These are phyloP conservation scores for Cystobasidium tubakii DNA, from an alignment of 768 basidiomycete species.

Conservation along the genomic window DNA sequence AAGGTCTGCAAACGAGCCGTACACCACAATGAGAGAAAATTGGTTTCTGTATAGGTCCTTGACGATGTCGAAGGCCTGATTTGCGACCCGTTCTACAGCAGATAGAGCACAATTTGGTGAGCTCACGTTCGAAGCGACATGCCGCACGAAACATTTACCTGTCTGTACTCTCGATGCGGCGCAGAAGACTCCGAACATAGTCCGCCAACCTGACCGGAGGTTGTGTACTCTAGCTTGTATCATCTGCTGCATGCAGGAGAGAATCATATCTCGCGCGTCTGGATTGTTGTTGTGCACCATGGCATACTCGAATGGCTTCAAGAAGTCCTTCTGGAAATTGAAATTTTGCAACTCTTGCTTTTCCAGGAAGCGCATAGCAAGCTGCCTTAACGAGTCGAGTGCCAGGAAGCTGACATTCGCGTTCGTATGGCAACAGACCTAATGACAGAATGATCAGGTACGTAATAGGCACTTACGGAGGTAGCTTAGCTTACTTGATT, in stretches of 20 bases:
- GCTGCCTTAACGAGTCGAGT: slow-evolving; percentile 86
- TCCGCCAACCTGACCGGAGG: slow-evolving; percentile 95
- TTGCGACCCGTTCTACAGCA: slow-evolving; percentile 72
- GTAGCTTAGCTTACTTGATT: slow-evolving; percentile 63
- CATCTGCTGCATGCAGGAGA: slow-evolving; percentile 99
- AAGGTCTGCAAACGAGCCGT: slow-evolving; percentile 91
- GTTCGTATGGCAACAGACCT: slow-evolving; percentile 99
- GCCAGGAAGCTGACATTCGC: slow-evolving; percentile 95
- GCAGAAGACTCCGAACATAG: slow-evolving; percentile 98
- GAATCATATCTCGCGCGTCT: slow-evolving; percentile 91
- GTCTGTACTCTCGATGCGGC: slow-evolving; percentile 72
- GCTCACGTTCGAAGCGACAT: neutral
- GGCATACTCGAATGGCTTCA: slow-evolving; percentile 95
- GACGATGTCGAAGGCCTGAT: slow-evolving; percentile 91
- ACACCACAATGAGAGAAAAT: slow-evolving; percentile 79
- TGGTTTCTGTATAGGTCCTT: slow-evolving; percentile 83
- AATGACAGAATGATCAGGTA: neutral
- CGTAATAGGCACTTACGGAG: neutral
- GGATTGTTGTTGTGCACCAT: slow-evolving; percentile 95
- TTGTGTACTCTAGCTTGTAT: slow-evolving; percentile 89
- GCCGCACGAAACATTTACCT: neutral
- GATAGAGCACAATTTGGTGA: neutral
- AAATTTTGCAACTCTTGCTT: slow-evolving; percentile 97
- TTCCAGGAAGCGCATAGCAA: slow-evolving; percentile 97
- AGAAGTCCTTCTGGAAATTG: slow-evolving; percentile 98